phyloP scores from a whole-genome alignment of 2,329 filamentous ascomycete genomes.

The Talaromyces verruculosus region DNA sequence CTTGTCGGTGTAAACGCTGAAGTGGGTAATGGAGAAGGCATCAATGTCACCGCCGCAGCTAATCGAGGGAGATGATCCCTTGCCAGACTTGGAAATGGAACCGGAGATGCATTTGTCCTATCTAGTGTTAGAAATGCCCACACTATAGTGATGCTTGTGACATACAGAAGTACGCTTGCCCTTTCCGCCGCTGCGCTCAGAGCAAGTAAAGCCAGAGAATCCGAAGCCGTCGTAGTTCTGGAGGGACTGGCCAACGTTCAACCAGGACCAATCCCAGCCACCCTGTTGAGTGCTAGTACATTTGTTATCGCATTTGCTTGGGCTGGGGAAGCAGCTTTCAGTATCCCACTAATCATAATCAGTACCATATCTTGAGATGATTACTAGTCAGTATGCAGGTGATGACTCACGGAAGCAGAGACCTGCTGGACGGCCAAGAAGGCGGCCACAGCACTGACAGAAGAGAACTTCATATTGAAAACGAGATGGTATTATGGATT shows the following conservation, averaged over 20 bases:
- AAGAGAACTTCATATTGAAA: slow-evolving; percentile 28
- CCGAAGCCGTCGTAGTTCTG: slow-evolving; percentile 67
- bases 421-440: slow-evolving; percentile 29
- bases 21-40: slow-evolving; percentile 70
- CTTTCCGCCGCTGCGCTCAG: slow-evolving; percentile 41
- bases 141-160: background rate
- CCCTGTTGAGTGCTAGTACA: slow-evolving; percentile 68
- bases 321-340: slow-evolving; percentile 61
- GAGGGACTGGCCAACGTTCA: slow-evolving; percentile 60
- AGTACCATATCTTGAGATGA: slow-evolving; percentile 6
- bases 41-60: slow-evolving; percentile 54
- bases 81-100: slow-evolving; percentile 41
- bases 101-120: slow-evolving; percentile 64
- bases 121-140: slow-evolving; percentile 23
- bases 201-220: slow-evolving; percentile 72
- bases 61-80: slow-evolving; percentile 57
- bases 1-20: slow-evolving; percentile 72
- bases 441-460: slow-evolving; percentile 24
- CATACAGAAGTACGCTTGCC: slow-evolving; percentile 16
- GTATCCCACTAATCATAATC: slow-evolving; percentile 49
- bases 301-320: slow-evolving; percentile 71
- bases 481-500: slow-evolving; percentile 20
- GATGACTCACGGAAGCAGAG: slow-evolving; percentile 27
- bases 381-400: background rate
- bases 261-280: slow-evolving; percentile 71